Percentiles rank a stretch among this genome's conserved stretches.
phyloP scores from a whole-genome alignment of 441 rosid genomes.

The Raphanus hybrid region DNA sequence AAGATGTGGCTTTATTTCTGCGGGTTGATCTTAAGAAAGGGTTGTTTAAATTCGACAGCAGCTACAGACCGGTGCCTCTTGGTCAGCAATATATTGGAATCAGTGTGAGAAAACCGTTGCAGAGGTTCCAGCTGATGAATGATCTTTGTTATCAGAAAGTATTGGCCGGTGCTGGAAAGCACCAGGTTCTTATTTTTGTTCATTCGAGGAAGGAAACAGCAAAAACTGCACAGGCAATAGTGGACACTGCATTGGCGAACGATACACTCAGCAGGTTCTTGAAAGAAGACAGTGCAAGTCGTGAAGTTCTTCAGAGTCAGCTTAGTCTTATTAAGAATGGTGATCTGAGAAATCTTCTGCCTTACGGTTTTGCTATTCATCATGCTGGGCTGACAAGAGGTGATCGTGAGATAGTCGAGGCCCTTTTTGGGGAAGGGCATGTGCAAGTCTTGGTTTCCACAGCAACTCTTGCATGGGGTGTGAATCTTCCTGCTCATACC shows the following conservation, averaged over 20 bases:
- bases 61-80: constrained; percentile 95
- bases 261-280: constrained; percentile 85
- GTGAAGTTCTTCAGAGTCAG: constrained; percentile 78
- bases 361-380: constrained; percentile 96
- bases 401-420: constrained; percentile 89
- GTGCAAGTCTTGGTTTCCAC: constrained; percentile 92
- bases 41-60: constrained; percentile 85
- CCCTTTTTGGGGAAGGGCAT: constrained; percentile 72
- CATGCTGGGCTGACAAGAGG: constrained; percentile 92
- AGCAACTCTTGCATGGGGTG: constrained; percentile 99
- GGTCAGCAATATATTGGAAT: constrained; percentile 91
- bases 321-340: constrained; percentile 70
- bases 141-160: constrained; percentile 95
- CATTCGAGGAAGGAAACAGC: constrained; percentile 99
- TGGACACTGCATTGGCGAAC: constrained; percentile 83
- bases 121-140: constrained; percentile 98
- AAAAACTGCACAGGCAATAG: constrained; percentile 87
- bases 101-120: constrained; percentile 85
- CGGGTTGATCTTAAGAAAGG: constrained; percentile 74
- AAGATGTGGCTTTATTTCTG: constrained; percentile 89
- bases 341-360: constrained; percentile 86
- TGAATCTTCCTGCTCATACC: constrained; percentile 92
- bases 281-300: constrained; percentile 89
- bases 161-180: constrained; percentile 88
- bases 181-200: constrained; percentile 94